Evolutionary conservation across 2,329 filamentous ascomycete genomes (phyloP), one percentile per base, ranked within the genome.

Genomic region (Ramularia collo-cygni): DNA sequence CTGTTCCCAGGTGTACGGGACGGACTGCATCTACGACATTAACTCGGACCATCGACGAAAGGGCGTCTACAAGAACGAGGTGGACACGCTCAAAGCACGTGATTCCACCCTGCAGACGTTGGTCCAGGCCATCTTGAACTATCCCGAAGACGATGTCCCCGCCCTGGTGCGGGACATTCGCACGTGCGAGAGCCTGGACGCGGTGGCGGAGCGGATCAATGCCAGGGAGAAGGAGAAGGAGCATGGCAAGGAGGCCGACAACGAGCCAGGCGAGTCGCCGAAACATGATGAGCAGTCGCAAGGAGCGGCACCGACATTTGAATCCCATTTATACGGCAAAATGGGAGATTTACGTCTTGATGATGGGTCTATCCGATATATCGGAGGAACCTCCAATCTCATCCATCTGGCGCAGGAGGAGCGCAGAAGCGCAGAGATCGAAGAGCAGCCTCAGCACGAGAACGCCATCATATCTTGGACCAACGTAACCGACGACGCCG

Each of bases 31-130:
- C 50, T 96, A 96, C 70, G 90, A 96, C 59, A 90, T 89, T 3
- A 93, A 89, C 59, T 95, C 89, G 43, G 92, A 98, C 62, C 89
- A 95, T 62, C 83, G 92, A 35, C 82, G 92, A 36, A 96, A 96
- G 63, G 92, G 92, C 44, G 92, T 96, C 35, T 96, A 96, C 64
- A 89, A 90, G 58, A 88, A 95, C 64, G 92, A 95, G 63, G 79
- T 84, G 16, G 89, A 95, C 62, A 86, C 78, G 58, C 75, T 90
- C 61, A 93, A 93, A 66, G 89, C 88, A 15, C 80, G 80, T 47
- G 87, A 82, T 56, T 85, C 86, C 26, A 96, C 90, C 1, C 70
- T 96, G 40, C 86, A 95, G 61, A 88, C 88, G n/a, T 71, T 96
- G 27, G 80, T 96, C 47, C 86, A 95, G 57, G 88, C 90, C 34